Evolutionary conservation across 2,329 filamentous ascomycete genomes (phyloP).

Genomic region (Neofusicoccum cordaticola): DNA sequence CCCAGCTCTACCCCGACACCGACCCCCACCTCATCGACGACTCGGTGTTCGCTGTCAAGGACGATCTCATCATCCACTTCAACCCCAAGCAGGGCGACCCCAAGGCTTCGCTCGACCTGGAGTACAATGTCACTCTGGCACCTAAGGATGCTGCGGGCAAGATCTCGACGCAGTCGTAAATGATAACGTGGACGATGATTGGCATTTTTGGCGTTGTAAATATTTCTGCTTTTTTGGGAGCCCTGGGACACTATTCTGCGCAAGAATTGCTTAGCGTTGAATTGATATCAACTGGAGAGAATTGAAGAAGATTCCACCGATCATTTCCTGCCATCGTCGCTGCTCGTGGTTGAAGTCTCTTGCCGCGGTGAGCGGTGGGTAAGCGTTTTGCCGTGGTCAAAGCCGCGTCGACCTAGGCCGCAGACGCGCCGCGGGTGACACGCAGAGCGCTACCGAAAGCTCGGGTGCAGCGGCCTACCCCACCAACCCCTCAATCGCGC

Average conservation of each 20-base stretch:
- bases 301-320: neutral
- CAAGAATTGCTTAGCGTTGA: slow-evolving; percentile 1
- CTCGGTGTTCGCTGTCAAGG: slow-evolving; percentile 59
- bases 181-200: neutral
- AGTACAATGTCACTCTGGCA: slow-evolving; percentile 60
- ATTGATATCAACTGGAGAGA: neutral
- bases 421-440: neutral
- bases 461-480: neutral
- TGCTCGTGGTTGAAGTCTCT: neutral
- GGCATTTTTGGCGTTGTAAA: slow-evolving; percentile 15
- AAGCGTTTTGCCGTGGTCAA: slow-evolving; percentile 7
- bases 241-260: neutral
- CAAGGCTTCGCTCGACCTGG: slow-evolving; percentile 58
- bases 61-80: slow-evolving; percentile 20
- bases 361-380: neutral
- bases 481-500: slow-evolving; percentile 1
- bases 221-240: neutral
- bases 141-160: slow-evolving; percentile 29
- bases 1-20: slow-evolving; percentile 58
- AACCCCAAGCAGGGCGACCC: slow-evolving; percentile 49
- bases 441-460: neutral
- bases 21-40: slow-evolving; percentile 58
- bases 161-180: neutral
- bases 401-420: neutral
- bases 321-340: no score